Percentiles rank a stretch among this genome's conserved stretches.
Conservation (phyloP, 306 rosid genomes). For the Trifolium fragiferum region DNA sequence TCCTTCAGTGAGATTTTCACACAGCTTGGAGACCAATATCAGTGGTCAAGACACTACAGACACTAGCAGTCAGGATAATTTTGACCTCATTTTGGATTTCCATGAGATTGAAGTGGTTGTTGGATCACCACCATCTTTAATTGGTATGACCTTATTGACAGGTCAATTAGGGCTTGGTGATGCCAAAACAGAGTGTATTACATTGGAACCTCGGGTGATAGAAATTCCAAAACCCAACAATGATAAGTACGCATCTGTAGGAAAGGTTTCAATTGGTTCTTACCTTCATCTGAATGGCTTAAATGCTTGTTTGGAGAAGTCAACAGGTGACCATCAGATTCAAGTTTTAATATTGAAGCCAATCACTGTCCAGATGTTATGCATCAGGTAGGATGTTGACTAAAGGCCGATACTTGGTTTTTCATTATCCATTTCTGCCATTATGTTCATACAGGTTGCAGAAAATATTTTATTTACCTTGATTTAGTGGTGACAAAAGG, state of each 20-base stretch:
- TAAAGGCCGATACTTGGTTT: constrained; percentile 26
- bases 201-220: constrained; percentile 60
- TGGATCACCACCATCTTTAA: constrained; percentile 66
- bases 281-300: constrained; percentile 68
- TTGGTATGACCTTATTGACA: constrained; percentile 47
- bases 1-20: constrained; percentile 58
- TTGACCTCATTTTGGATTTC: constrained; percentile 64
- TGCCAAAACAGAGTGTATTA: constrained; percentile 51
- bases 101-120: constrained; percentile 62
- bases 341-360: constrained; percentile 69
- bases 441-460: constrained; percentile 6
- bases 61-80: constrained; percentile 43
- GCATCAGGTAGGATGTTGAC: constrained; percentile 63
- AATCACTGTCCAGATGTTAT: constrained; percentile 55
- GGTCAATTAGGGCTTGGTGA: constrained; percentile 46
- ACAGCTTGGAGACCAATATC: constrained; percentile 51
- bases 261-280: constrained; percentile 56
- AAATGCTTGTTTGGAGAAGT: constrained; percentile 58
- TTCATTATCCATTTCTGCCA: constrained; percentile 30
- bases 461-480: constrained; percentile 18
- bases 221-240: constrained; percentile 56
- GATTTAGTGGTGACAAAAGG: constrained; percentile 1
- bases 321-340: constrained; percentile 52
- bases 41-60: constrained; percentile 44
- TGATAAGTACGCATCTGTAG: constrained; percentile 63